phyloP scores from a whole-genome alignment of 1,284 basidiomycete genomes.

The Naganishia sp. region DNA sequence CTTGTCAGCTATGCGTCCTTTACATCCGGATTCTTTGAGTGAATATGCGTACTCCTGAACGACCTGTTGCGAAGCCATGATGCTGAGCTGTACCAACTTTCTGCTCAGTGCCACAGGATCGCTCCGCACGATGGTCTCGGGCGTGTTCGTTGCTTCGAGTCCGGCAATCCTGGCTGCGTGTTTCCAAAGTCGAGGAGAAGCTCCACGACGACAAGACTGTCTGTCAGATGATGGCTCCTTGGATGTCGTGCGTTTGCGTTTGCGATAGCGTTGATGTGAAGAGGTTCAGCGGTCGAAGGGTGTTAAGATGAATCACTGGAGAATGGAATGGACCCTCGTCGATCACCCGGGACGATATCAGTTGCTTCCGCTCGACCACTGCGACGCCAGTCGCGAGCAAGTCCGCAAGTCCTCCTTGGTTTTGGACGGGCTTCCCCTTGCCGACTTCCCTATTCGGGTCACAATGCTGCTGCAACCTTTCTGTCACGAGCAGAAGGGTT shows the following conservation, averaged over 20 bases:
- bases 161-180: slow-evolving; percentile 8
- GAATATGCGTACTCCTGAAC: slow-evolving; percentile 13
- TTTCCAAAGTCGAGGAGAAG: neutral
- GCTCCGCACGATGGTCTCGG: neutral
- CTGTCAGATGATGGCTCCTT: neutral
- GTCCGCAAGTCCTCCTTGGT: too few species aligned
- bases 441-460: too few species aligned
- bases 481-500: too few species aligned
- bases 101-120: neutral
- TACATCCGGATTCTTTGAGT: neutral
- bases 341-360: neutral
- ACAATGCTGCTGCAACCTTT: too few species aligned
- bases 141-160: neutral
- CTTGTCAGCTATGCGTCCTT: neutral
- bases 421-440: too few species aligned
- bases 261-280: too few species aligned
- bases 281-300: neutral
- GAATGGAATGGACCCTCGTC: neutral
- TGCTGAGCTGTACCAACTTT: neutral
- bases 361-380: slow-evolving; percentile 1
- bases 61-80: slow-evolving; percentile 8
- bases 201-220: neutral
- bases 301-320: too few species aligned
- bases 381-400: too few species aligned
- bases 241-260: too few species aligned